These are phyloP conservation scores for Caryopteris hybrid DNA, from an alignment of 305 asterid species.

Conservation along the genomic window DNA sequence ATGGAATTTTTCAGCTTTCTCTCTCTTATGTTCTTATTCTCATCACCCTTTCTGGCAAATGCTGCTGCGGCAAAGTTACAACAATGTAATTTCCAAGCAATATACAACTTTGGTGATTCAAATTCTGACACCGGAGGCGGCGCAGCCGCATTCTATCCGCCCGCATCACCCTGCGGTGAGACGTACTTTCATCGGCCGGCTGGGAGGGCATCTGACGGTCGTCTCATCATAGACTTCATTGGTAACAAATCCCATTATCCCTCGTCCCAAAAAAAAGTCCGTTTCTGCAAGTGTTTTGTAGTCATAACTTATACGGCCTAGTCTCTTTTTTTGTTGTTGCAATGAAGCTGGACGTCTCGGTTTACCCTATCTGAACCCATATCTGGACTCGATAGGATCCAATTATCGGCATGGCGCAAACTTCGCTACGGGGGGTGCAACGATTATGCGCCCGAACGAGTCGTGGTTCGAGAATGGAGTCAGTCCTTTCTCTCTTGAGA, in stretches of 20 bases:
- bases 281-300: too few species aligned
- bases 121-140: conserved; percentile 80
- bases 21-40: background rate
- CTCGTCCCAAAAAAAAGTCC: too few species aligned
- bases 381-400: conserved; percentile 66
- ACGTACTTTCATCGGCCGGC: conserved; percentile 56
- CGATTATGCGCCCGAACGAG: conserved; percentile 38
- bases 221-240: conserved; percentile 70
- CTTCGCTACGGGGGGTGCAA: conserved; percentile 80
- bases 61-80: conserved; percentile 8
- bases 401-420: conserved; percentile 33
- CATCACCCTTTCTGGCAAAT: background rate
- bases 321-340: background rate
- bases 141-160: conserved; percentile 53
- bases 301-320: too few species aligned
- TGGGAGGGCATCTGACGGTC: conserved; percentile 77
- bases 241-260: conserved; percentile 46
- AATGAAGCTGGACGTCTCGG: conserved; percentile 50
- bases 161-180: conserved; percentile 43
- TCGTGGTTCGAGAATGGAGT: conserved; percentile 51
- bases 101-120: conserved; percentile 71
- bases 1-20: conserved; percentile 1
- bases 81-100: conserved; percentile 42
- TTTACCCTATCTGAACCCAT: conserved; percentile 60
- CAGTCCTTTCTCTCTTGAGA: conserved; percentile 68